A percentile compares a stretch with the other conserved stretches of the same genome.
phyloP scores from a whole-genome alignment of 805 yeast species.

The Yamadazyma scolyti region DNA sequence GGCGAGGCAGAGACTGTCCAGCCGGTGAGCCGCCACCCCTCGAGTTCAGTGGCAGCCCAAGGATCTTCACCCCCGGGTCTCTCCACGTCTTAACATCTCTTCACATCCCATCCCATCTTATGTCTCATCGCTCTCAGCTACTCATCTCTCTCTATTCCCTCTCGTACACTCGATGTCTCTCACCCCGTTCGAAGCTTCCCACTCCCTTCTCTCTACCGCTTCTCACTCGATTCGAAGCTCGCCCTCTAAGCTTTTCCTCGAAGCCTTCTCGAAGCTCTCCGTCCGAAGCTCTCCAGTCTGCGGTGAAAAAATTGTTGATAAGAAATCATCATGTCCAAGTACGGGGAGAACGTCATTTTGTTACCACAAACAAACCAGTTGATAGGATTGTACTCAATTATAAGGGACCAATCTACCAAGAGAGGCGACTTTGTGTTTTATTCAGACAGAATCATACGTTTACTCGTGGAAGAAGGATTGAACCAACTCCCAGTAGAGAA shows the following conservation, averaged over 20 bases:
- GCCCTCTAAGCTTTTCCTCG: too few species aligned
- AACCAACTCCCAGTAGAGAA: constrained; percentile 89
- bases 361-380: constrained; percentile 90
- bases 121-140: background rate
- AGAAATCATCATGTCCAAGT: constrained; percentile 4
- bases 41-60: too few species aligned
- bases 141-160: background rate
- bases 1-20: too few species aligned
- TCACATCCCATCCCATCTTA: background rate
- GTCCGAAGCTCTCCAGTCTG: too few species aligned
- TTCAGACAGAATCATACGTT: constrained; percentile 89
- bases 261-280: too few species aligned
- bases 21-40: too few species aligned
- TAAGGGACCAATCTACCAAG: constrained; percentile 74
- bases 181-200: too few species aligned
- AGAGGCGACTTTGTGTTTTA: constrained; percentile 94
- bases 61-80: too few species aligned
- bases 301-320: too few species aligned
- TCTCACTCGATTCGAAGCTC: too few species aligned
- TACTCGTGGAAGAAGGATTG: constrained; percentile 92
- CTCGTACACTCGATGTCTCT: background rate
- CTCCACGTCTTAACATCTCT: background rate
- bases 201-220: too few species aligned
- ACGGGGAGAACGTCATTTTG: constrained; percentile 51
- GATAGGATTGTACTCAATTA: constrained; percentile 81